Conservation (phyloP, 345 rosid species). For the Eucalyptus sp. region DNA sequence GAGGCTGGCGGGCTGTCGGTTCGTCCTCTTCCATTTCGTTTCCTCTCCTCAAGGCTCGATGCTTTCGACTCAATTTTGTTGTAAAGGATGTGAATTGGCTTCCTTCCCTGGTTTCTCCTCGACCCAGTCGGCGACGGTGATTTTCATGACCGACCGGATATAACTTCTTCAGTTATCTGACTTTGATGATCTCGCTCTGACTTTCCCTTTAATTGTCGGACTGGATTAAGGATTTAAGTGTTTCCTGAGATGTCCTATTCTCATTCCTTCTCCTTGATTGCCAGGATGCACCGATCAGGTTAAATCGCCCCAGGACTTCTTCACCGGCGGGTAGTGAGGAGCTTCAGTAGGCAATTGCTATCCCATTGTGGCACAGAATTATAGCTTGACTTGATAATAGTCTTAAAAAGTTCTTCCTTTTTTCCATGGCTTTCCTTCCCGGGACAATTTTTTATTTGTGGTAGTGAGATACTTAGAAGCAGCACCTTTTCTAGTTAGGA, state of each 20-base stretch:
- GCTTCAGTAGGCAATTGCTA: not conserved
- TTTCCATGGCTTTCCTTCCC: no score
- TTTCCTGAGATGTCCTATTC: not conserved
- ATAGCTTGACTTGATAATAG: not conserved
- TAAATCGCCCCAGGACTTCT: conserved; percentile 44
- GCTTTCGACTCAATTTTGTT: not conserved
- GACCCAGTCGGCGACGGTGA: not conserved
- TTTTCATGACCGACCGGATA: not conserved
- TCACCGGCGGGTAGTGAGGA: conserved; percentile 63
- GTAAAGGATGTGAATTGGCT: not conserved
- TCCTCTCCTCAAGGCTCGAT: not conserved
- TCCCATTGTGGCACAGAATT: not conserved
- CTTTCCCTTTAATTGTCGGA: not conserved
- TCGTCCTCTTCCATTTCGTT: not conserved
- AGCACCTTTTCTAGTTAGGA: not conserved
- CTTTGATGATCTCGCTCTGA: not conserved
- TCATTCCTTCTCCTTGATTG: not conserved
- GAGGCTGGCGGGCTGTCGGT: no score
- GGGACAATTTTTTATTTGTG: no score
- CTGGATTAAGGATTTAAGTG: not conserved
- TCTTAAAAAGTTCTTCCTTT: not conserved
- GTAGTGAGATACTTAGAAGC: not conserved
- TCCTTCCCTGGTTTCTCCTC: not conserved
- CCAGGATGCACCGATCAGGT: conserved; percentile 66
- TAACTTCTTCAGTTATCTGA: not conserved